Conservation (phyloP, 2,329 filamentous ascomycete genomes). For the Microdochium trichocladiopsis region DNA sequence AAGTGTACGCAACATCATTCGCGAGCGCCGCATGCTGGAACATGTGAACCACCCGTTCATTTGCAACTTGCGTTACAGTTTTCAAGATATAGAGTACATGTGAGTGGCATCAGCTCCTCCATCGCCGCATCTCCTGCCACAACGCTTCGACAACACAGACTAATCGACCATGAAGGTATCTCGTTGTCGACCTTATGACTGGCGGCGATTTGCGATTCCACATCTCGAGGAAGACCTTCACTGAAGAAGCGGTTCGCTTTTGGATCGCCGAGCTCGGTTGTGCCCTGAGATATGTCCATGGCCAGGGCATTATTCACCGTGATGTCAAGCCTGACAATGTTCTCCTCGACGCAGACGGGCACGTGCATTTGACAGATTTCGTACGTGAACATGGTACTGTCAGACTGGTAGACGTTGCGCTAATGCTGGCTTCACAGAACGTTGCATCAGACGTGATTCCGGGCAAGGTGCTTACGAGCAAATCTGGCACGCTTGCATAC, state of each 20-base stretch:
- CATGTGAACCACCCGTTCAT: slow-evolving; percentile 97
- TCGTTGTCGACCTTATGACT: slow-evolving; percentile 97
- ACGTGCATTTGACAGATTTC: slow-evolving; percentile 97
- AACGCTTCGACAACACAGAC: slow-evolving; percentile 10
- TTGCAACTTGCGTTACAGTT: slow-evolving; percentile 97
- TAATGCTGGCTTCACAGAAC: slow-evolving; percentile 54
- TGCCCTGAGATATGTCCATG: slow-evolving; percentile 79
- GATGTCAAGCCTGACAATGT: slow-evolving; percentile 93
- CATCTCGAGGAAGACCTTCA: slow-evolving; percentile 96
- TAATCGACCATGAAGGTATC: slow-evolving; percentile 76
- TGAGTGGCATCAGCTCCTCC: slow-evolving; percentile 45
- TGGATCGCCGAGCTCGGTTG: slow-evolving; percentile 95
- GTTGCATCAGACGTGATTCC: slow-evolving; percentile 90
- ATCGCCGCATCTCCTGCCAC: no score
- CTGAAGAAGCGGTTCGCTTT: slow-evolving; percentile 91
- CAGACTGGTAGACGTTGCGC: slow-evolving; percentile 22
- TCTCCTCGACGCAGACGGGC: slow-evolving; percentile 77
- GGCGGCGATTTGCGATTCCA: slow-evolving; percentile 95
- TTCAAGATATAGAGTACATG: slow-evolving; percentile 99
- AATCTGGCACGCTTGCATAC: slow-evolving; percentile 93
- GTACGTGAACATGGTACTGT: slow-evolving; percentile 43
- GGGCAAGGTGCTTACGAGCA: slow-evolving; percentile 80
- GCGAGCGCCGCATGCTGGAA: slow-evolving; percentile 95
- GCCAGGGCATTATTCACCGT: slow-evolving; percentile 81
- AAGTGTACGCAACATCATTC: slow-evolving; percentile 96